Percentiles rank a stretch among this genome's conserved stretches.
phyloP scores from a whole-genome alignment of 164 flowering plant genomes.

The Vitis rupestris region DNA sequence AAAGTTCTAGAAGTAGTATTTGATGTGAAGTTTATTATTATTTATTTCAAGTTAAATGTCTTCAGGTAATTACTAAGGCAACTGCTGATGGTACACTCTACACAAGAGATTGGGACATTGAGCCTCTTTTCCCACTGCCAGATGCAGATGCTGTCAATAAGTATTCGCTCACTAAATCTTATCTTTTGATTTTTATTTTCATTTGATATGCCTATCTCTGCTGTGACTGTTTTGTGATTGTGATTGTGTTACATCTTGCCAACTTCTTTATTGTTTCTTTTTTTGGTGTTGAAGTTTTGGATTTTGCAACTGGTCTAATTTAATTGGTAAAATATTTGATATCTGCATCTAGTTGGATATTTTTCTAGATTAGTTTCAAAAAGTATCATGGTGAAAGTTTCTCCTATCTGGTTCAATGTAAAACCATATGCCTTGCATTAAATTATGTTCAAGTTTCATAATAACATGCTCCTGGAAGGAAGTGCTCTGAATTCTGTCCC shows the following conservation, averaged over 20 bases:
- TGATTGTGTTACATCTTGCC: too few relatives aligned
- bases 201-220: background rate
- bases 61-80: constrained; percentile 81
- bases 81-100: constrained; percentile 76
- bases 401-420: too few relatives aligned
- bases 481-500: background rate
- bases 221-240: background rate
- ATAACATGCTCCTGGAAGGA: background rate
- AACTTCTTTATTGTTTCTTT: too few relatives aligned
- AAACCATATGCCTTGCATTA: background rate
- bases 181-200: too few relatives aligned
- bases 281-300: too few relatives aligned
- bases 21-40: background rate
- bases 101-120: constrained; percentile 90
- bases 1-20: background rate
- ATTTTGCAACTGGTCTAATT: too few relatives aligned
- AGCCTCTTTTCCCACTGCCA: constrained; percentile 81
- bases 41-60: background rate
- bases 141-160: constrained; percentile 23
- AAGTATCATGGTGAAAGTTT: too few relatives aligned
- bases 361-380: too few relatives aligned
- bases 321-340: too few relatives aligned
- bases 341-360: too few relatives aligned
- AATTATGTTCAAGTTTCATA: background rate
- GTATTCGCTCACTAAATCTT: too few relatives aligned